Percentiles rank a stretch among this genome's conserved stretches.
phyloP scores from a whole-genome alignment of 495 filamentous ascomycete species.

The Letharia lupina region DNA sequence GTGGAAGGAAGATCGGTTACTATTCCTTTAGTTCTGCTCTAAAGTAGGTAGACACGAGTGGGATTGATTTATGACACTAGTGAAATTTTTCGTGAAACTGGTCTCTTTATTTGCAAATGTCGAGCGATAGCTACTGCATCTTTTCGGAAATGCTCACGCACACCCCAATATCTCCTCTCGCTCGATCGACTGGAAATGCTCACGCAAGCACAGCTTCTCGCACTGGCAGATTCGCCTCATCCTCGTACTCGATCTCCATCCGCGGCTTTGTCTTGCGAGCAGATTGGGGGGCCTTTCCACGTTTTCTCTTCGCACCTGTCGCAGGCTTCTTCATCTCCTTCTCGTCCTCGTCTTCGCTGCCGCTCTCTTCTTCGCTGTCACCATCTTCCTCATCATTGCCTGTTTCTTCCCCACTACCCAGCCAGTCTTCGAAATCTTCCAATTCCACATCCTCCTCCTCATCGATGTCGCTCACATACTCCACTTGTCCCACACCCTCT shows the following conservation, averaged over 20 bases:
- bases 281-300: constrained; percentile 42
- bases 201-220: constrained; percentile 42
- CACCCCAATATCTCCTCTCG: background rate
- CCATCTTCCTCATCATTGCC: constrained; percentile 42
- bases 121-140: background rate
- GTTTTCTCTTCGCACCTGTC: constrained; percentile 62
- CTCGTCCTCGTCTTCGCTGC: constrained; percentile 37
- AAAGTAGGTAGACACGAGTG: too few species aligned
- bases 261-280: constrained; percentile 59
- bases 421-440: constrained; percentile 68
- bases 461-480: constrained; percentile 76
- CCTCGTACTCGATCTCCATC: constrained; percentile 60
- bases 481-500: constrained; percentile 67
- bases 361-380: constrained; percentile 40
- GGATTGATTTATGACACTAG: too few species aligned
- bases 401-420: constrained; percentile 55
- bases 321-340: constrained; percentile 42
- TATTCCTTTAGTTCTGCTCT: too few species aligned
- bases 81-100: background rate
- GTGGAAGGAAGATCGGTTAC: too few species aligned
- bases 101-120: background rate
- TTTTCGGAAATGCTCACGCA: background rate
- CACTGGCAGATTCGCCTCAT: constrained; percentile 52
- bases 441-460: constrained; percentile 54
- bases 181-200: background rate